A percentile compares a stretch with the other conserved stretches of the same genome.
Conservation (phyloP, 768 basidiomycete genomes). For the Leucocoprinus birnbaumii region DNA sequence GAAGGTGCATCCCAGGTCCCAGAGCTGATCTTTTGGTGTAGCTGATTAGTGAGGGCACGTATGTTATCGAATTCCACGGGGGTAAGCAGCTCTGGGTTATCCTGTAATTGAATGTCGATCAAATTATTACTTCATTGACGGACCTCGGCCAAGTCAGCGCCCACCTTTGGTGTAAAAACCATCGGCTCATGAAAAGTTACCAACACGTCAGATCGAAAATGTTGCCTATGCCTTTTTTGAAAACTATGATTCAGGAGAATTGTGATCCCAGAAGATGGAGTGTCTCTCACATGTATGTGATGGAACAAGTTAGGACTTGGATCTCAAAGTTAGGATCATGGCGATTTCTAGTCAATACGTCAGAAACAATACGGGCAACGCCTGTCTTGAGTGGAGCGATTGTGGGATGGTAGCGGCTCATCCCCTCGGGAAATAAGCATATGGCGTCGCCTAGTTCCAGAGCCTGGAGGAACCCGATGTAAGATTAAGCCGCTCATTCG, state of each 20-base stretch:
- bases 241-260: slow-evolving; percentile 10
- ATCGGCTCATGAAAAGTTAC: slow-evolving; percentile 78
- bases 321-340: slow-evolving; percentile 70
- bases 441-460: slow-evolving; percentile 75
- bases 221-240: slow-evolving; percentile 68
- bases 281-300: slow-evolving; percentile 72
- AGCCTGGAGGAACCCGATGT: slow-evolving; percentile 41
- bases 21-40: slow-evolving; percentile 68
- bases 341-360: slow-evolving; percentile 68
- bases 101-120: slow-evolving; percentile 32
- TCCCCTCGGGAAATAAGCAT: slow-evolving; percentile 85
- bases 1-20: slow-evolving; percentile 85
- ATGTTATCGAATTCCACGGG: slow-evolving; percentile 65
- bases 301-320: slow-evolving; percentile 71
- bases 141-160: background rate
- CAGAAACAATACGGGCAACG: slow-evolving; percentile 80
- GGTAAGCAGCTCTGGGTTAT: slow-evolving; percentile 66
- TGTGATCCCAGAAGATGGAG: background rate
- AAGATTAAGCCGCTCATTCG: slow-evolving; percentile 1
- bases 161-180: slow-evolving; percentile 60
- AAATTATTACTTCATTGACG: background rate
- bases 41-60: slow-evolving; percentile 52
- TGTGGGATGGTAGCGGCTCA: slow-evolving; percentile 82
- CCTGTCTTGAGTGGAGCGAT: slow-evolving; percentile 88
- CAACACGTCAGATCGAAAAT: slow-evolving; percentile 86